These are phyloP conservation scores for Geranium rotundifolium DNA, from an alignment of 345 rosid species.

Conservation along the genomic window DNA sequence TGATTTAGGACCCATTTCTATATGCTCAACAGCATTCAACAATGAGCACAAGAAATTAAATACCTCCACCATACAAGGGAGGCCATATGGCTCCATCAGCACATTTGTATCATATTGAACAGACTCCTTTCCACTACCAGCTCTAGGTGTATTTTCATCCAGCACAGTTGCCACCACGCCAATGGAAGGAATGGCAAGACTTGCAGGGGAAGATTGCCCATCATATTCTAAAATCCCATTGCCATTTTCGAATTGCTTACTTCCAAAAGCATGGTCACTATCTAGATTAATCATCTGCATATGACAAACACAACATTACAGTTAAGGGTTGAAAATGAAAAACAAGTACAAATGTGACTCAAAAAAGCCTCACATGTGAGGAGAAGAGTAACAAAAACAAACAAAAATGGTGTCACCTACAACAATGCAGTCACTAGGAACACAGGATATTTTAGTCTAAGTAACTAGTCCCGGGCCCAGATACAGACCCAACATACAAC, in stretches of 20 bases:
- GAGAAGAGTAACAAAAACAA: too few species aligned
- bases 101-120: slow-evolving; percentile 63
- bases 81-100: slow-evolving; percentile 88
- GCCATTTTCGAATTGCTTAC: slow-evolving; percentile 67
- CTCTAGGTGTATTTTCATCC: slow-evolving; percentile 52
- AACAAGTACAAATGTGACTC: too few species aligned
- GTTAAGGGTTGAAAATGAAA: not conserved
- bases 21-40: slow-evolving; percentile 65
- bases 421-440: too few species aligned
- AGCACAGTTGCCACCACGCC: slow-evolving; percentile 31
- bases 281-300: slow-evolving; percentile 66
- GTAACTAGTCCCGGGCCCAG: slow-evolving; percentile 1
- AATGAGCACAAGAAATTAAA: slow-evolving; percentile 84
- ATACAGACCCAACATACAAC: slow-evolving; percentile 2
- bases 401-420: too few species aligned
- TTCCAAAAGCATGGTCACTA: slow-evolving; percentile 61
- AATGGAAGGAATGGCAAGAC: slow-evolving; percentile 42
- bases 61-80: slow-evolving; percentile 96
- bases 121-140: slow-evolving; percentile 50
- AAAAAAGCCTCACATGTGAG: too few species aligned
- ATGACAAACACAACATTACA: slow-evolving; percentile 7
- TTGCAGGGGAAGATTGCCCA: slow-evolving; percentile 42
- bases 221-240: slow-evolving; percentile 56
- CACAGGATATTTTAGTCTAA: too few species aligned
- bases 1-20: slow-evolving; percentile 64